phyloP scores from a whole-genome alignment of 306 rosid genomes.

The Casuarina equisetifolia region DNA sequence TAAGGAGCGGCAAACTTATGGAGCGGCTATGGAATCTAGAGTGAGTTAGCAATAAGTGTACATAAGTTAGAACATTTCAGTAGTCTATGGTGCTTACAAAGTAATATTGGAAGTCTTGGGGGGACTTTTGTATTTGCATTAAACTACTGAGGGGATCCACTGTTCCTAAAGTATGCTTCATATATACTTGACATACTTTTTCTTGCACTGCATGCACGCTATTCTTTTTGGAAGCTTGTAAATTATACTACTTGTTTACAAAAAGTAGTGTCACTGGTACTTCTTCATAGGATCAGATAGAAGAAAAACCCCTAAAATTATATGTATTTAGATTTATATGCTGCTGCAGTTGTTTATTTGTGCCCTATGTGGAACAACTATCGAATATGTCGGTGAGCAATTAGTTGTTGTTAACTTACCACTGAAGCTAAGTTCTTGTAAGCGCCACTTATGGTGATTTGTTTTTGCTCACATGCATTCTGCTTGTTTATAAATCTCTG shows the following conservation, averaged over 20 bases:
- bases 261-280: not conserved
- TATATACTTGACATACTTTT: not conserved
- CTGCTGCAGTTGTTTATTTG: not conserved
- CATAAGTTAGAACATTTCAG: not conserved
- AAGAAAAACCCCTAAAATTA: not conserved
- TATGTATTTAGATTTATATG: not conserved
- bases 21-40: slow-evolving; percentile 35
- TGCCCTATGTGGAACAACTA: not conserved
- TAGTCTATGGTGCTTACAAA: not conserved
- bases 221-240: not conserved
- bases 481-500: not conserved
- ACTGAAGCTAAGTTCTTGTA: not conserved
- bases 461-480: no score
- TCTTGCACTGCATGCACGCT: not conserved
- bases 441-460: no score
- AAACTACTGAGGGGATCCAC: no score
- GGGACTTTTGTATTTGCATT: no score
- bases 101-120: not conserved
- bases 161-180: no score
- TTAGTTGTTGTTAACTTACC: not conserved
- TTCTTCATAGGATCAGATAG: not conserved
- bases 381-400: not conserved
- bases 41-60: slow-evolving; percentile 20
- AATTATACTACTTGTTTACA: not conserved
- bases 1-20: slow-evolving; percentile 36